These are phyloP conservation scores for Juglanconis sp. DNA, from an alignment of 2,329 filamentous ascomycete species.

Conservation along the genomic window DNA sequence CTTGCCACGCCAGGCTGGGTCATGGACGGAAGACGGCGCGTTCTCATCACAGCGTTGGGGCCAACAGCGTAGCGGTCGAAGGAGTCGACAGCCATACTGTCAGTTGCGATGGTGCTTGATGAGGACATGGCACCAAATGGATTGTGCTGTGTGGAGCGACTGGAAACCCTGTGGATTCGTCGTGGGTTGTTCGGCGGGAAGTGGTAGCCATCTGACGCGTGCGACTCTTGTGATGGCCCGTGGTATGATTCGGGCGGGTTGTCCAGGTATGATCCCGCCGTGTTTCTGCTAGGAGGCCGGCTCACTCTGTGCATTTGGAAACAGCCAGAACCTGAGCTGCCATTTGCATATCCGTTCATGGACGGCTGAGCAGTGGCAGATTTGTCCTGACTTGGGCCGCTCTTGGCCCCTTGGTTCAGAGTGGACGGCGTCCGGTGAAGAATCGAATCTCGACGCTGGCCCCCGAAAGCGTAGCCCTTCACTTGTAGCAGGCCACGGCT, in stretches of 20 bases:
- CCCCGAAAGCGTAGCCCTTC: not conserved
- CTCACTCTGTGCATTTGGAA: not conserved
- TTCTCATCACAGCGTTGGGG: not conserved
- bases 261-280: too few species aligned
- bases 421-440: not conserved
- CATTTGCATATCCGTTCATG: not conserved
- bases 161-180: not conserved
- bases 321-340: not conserved
- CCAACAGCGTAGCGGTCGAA: not conserved
- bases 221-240: not conserved
- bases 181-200: not conserved
- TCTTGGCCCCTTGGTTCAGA: not conserved
- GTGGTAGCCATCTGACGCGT: not conserved
- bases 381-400: not conserved
- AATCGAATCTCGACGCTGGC: not conserved
- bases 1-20: not conserved
- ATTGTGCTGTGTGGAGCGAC: not conserved
- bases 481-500: not conserved
- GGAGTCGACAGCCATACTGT: not conserved
- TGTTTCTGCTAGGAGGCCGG: not conserved
- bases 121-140: not conserved
- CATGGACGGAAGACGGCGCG: not conserved
- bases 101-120: not conserved
- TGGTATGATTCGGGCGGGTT: too few species aligned
- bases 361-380: not conserved